Evolutionary conservation across 2,329 filamentous ascomycete genomes (phyloP).

Genomic region (Parascedosporium putredinis): DNA sequence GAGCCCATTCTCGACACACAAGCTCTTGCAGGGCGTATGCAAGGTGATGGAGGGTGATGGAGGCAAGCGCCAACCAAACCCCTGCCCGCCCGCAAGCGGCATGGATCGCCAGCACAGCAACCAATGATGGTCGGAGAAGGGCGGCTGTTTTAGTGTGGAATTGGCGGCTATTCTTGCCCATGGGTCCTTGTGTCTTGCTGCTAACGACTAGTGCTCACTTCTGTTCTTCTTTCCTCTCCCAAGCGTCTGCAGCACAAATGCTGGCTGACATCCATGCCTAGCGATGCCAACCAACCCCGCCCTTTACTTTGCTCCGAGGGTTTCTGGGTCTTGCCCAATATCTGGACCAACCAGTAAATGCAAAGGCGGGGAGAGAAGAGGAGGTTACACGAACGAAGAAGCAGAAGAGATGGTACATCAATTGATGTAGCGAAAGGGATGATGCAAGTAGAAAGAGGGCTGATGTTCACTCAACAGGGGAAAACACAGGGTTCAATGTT

Average conservation of each 20-base stretch:
- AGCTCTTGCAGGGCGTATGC: neutral
- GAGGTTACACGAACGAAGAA: too few relatives aligned
- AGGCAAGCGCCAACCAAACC: neutral
- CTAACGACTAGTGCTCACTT: too few relatives aligned
- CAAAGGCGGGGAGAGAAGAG: neutral
- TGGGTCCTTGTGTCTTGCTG: too few relatives aligned
- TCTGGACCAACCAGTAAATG: too few relatives aligned
- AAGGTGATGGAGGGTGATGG: slow-evolving; percentile 4
- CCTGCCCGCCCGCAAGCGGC: neutral
- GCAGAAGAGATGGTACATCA: too few relatives aligned
- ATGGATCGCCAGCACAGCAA: neutral
- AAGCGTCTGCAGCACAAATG: too few relatives aligned
- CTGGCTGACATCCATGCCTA: neutral
- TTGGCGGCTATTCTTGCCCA: slow-evolving; percentile 6
- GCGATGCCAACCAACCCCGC: neutral
- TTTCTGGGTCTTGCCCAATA: neutral
- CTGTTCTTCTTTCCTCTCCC: too few relatives aligned
- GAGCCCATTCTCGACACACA: neutral
- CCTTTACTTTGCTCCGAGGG: neutral
- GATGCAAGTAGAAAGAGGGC: too few relatives aligned
- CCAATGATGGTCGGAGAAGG: neutral
- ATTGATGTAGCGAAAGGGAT: too few relatives aligned
- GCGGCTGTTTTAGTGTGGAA: slow-evolving; percentile 4
- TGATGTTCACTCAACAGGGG: too few relatives aligned
- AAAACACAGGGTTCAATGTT: too few relatives aligned